phyloP scores from a whole-genome alignment of 768 basidiomycete genomes.

The Pleurotus ostreatus region DNA sequence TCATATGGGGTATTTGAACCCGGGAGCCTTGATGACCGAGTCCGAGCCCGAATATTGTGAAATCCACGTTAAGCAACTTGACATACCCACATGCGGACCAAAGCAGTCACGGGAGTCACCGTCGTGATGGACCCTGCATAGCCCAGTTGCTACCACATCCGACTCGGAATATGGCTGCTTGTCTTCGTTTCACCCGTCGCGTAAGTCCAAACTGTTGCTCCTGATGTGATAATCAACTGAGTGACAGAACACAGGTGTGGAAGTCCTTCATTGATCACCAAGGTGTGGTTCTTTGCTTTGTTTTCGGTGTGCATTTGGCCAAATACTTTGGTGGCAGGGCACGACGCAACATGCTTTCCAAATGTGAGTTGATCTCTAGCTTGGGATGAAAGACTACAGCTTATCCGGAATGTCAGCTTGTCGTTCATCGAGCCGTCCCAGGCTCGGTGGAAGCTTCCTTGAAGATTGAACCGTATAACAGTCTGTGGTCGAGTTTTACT shows the following conservation, averaged over 20 bases:
- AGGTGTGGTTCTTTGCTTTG: slow-evolving; percentile 34
- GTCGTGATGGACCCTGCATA: not conserved
- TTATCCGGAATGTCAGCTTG: slow-evolving; percentile 38
- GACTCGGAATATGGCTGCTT: slow-evolving; percentile 49
- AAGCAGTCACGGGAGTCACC: not conserved
- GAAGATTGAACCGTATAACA: slow-evolving; percentile 70
- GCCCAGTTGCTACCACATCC: not conserved
- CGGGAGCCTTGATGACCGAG: not conserved
- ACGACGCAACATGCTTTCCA: slow-evolving; percentile 77
- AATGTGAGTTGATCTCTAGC: slow-evolving; percentile 41
- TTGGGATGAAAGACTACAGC: not conserved
- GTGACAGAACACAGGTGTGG: slow-evolving; percentile 59
- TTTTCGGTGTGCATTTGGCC: not conserved
- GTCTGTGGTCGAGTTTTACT: slow-evolving; percentile 33
- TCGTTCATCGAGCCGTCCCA: slow-evolving; percentile 62
- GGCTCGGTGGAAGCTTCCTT: slow-evolving; percentile 68
- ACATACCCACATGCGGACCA: too few species aligned
- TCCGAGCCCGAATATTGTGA: not conserved
- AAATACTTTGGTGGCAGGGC: slow-evolving; percentile 42
- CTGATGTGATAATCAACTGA: not conserved
- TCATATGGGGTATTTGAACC: slow-evolving; percentile 6
- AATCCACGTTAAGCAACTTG: not conserved
- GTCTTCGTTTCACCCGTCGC: slow-evolving; percentile 64
- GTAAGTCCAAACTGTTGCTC: slow-evolving; percentile 27
- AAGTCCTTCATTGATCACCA: slow-evolving; percentile 72